These are phyloP conservation scores for Irineochytrium annulatum DNA, from an alignment of 192 early-diverging fungal species.

Conservation along the genomic window DNA sequence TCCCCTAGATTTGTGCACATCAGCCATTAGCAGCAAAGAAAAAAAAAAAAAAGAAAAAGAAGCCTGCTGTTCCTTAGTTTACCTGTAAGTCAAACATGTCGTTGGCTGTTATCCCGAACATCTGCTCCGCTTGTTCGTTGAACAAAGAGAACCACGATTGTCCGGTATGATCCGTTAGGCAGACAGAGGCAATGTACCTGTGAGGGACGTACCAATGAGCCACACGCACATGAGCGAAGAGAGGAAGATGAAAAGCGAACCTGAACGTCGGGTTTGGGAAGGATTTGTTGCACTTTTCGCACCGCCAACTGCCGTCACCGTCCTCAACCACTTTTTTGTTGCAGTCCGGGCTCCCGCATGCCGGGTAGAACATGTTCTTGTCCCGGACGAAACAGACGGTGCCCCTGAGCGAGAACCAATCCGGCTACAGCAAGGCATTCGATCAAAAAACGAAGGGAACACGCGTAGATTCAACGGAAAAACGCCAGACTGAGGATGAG, in stretches of 20 bases:
- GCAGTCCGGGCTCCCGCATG: conserved; percentile 74
- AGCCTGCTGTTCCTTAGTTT: too few relatives aligned
- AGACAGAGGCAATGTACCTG: conserved; percentile 66
- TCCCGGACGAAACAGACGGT: conserved; percentile 71
- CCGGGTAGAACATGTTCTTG: conserved; percentile 75
- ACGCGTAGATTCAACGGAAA: background rate
- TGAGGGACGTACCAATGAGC: background rate
- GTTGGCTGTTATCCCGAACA: conserved; percentile 69
- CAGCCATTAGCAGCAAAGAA: conserved; percentile 12
- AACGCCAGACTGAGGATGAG: background rate
- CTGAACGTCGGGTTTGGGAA: conserved; percentile 72
- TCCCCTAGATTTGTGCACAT: too few relatives aligned
- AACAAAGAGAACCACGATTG: conserved; percentile 80
- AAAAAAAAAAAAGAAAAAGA: background rate
- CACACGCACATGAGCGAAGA: background rate
- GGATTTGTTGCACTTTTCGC: conserved; percentile 81
- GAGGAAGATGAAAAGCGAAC: too few relatives aligned
- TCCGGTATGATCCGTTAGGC: conserved; percentile 72
- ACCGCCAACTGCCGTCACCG: conserved; percentile 72
- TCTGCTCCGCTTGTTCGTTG: conserved; percentile 67
- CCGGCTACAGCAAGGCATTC: too few relatives aligned
- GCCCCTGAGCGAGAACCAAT: conserved; percentile 71
- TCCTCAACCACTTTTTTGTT: conserved; percentile 83
- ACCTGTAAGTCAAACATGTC: conserved; percentile 63
- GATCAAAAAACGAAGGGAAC: too few relatives aligned